A percentile compares a stretch with the other conserved stretches of the same genome.
These are phyloP conservation scores for Neurospora pannonica DNA, from an alignment of 495 filamentous ascomycete genomes.

Conservation along the genomic window DNA sequence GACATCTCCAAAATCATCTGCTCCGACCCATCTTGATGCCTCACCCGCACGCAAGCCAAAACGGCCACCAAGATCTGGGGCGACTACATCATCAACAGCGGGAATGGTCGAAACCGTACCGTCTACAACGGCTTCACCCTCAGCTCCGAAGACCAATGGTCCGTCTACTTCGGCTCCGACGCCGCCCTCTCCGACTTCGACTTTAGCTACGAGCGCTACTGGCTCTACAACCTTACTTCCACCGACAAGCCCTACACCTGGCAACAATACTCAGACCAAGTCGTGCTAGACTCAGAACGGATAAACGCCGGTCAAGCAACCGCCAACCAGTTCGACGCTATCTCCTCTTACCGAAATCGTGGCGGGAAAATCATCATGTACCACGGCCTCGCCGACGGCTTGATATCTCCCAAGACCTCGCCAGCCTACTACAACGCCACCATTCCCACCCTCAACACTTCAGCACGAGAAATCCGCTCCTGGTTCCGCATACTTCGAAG, in stretches of 20 bases:
- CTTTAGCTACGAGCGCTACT: conserved; percentile 27
- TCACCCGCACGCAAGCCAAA: conserved; percentile 46
- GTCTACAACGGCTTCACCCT: conserved; percentile 42
- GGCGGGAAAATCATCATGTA: conserved; percentile 51
- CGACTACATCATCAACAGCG: conserved; percentile 38
- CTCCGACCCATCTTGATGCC: conserved; percentile 34
- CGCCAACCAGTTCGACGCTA: conserved; percentile 36
- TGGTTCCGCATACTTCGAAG: conserved; percentile 36
- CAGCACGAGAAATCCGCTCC: conserved; percentile 5
- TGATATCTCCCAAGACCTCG: conserved; percentile 36
- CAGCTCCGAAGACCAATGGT: conserved; percentile 23
- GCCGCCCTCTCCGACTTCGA: conserved; percentile 20
- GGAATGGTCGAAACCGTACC: conserved; percentile 14
- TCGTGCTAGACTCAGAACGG: conserved; percentile 9
- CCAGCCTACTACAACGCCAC: conserved; percentile 37
- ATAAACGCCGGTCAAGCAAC: conserved; percentile 29
- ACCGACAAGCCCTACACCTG: conserved; percentile 24
- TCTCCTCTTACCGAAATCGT: conserved; percentile 30
- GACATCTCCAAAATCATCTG: conserved; percentile 47
- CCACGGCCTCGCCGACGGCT: conserved; percentile 44
- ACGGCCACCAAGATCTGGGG: conserved; percentile 45
- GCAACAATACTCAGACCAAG: conserved; percentile 23
- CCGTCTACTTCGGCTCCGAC: conserved; percentile 20
- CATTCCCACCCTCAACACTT: neutral
- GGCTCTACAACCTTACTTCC: conserved; percentile 30